Conservation (phyloP, 768 basidiomycete genomes). For the Phlebiopsis flavidoalba region DNA sequence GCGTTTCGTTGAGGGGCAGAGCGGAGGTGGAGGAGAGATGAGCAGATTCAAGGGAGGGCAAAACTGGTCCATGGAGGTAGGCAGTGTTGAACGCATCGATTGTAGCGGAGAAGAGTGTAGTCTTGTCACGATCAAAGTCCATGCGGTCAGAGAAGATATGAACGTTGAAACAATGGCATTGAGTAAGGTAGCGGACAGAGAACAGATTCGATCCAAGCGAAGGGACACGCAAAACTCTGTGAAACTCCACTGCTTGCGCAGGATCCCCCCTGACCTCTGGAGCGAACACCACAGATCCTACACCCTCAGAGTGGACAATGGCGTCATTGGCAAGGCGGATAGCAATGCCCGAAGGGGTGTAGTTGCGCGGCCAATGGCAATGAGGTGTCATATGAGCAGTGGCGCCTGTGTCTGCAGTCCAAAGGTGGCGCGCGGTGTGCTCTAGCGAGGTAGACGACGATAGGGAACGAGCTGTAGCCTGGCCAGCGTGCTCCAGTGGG, state of each 20-base stretch:
- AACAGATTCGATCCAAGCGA: background rate
- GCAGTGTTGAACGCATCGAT: background rate
- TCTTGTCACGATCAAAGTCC: constrained; percentile 11
- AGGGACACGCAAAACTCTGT: no score
- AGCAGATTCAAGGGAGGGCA: constrained; percentile 15
- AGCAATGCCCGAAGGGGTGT: constrained; percentile 14
- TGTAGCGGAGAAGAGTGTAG: constrained; percentile 7
- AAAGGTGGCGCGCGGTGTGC: constrained; percentile 1
- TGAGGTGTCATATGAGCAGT: constrained; percentile 31
- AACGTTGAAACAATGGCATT: constrained; percentile 4
- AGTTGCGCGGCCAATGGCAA: constrained; percentile 21
- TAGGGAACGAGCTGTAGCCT: no score
- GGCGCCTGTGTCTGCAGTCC: constrained; percentile 29
- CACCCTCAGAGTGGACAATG: constrained; percentile 18
- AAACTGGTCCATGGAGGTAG: constrained; percentile 14
- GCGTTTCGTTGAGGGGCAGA: background rate
- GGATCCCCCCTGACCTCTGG: constrained; percentile 4
- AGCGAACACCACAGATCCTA: constrained; percentile 21
- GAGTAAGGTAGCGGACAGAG: background rate
- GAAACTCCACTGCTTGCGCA: no score
- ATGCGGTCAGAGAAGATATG: constrained; percentile 6
- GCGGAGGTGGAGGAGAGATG: background rate
- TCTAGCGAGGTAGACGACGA: background rate
- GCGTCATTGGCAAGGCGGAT: constrained; percentile 20
- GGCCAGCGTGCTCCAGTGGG: no score